Conservation (phyloP, 805 yeast species). For the Metschnikowia amazonensis region DNA sequence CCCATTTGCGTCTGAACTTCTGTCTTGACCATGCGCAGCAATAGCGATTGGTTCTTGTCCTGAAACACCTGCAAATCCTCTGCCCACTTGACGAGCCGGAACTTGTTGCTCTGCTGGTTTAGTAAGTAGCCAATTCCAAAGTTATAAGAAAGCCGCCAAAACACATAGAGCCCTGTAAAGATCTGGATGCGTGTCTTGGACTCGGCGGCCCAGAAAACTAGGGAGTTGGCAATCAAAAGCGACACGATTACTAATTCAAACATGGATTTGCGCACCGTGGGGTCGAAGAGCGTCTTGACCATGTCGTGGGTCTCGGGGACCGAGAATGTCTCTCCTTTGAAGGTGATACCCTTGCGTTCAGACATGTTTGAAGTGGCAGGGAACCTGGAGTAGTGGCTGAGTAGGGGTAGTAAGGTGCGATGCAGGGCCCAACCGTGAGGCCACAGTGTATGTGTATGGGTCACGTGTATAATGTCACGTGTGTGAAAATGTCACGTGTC, state of each 20-base stretch:
- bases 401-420: neutral
- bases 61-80: conserved; percentile 42
- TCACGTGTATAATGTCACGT: neutral
- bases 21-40: conserved; percentile 36
- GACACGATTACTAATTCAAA: conserved; percentile 59
- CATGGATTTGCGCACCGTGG: conserved; percentile 62
- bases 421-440: neutral
- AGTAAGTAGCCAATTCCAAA: conserved; percentile 74
- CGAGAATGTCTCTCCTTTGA: conserved; percentile 41
- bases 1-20: conserved; percentile 43
- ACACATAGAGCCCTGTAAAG: conserved; percentile 55
- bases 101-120: conserved; percentile 60
- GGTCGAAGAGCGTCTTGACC: conserved; percentile 79
- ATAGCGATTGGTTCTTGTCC: conserved; percentile 24
- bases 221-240: conserved; percentile 27
- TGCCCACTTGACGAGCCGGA: conserved; percentile 52
- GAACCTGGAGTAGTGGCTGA: no score
- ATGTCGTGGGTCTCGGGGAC: conserved; percentile 75
- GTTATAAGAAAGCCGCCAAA: conserved; percentile 76
- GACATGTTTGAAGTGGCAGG: neutral
- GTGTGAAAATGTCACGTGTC: neutral
- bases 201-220: conserved; percentile 29
- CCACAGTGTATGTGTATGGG: neutral
- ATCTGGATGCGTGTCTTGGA: conserved; percentile 26
- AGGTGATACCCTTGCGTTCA: conserved; percentile 36